These are phyloP conservation scores for Wickerhamiella sorbophila DNA, from an alignment of 805 yeast genomes.

Conservation along the genomic window DNA sequence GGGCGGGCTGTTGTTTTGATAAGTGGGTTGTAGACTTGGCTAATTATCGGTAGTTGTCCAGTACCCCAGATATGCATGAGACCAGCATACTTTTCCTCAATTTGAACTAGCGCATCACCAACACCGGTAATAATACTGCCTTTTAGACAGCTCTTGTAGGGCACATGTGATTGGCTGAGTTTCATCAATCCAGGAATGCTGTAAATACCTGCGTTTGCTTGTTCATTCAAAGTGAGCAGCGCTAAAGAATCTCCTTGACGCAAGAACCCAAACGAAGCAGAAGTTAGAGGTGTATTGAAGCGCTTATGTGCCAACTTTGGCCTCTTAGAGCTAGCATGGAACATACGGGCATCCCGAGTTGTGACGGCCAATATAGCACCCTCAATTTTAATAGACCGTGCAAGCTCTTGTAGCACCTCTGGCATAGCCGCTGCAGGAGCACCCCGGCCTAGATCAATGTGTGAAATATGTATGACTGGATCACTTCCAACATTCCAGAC, in stretches of 20 bases:
- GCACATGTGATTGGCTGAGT: constrained; percentile 12
- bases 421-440: constrained; percentile 49
- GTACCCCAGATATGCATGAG: constrained; percentile 37
- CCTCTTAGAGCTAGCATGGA: constrained; percentile 43
- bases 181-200: constrained; percentile 16
- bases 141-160: constrained; percentile 4
- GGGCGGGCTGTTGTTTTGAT: constrained; percentile 68
- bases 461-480: constrained; percentile 40
- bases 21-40: constrained; percentile 49
- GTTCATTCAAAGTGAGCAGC: constrained; percentile 19
- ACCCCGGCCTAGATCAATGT: constrained; percentile 47
- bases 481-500: constrained; percentile 40
- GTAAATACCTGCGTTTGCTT: constrained; percentile 15
- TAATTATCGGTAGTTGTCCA: constrained; percentile 23
- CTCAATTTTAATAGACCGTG: constrained; percentile 45
- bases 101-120: constrained; percentile 22
- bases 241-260: constrained; percentile 31
- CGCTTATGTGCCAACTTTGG: constrained; percentile 50
- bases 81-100: constrained; percentile 32
- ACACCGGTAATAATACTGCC: constrained; percentile 26
- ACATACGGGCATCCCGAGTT: constrained; percentile 36
- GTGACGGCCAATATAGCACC: constrained; percentile 50
- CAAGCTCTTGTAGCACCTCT: constrained; percentile 40
- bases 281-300: constrained; percentile 36
- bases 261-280: constrained; percentile 39